phyloP scores from a whole-genome alignment of 495 filamentous ascomycete species.

The Margaritispora aquatica region DNA sequence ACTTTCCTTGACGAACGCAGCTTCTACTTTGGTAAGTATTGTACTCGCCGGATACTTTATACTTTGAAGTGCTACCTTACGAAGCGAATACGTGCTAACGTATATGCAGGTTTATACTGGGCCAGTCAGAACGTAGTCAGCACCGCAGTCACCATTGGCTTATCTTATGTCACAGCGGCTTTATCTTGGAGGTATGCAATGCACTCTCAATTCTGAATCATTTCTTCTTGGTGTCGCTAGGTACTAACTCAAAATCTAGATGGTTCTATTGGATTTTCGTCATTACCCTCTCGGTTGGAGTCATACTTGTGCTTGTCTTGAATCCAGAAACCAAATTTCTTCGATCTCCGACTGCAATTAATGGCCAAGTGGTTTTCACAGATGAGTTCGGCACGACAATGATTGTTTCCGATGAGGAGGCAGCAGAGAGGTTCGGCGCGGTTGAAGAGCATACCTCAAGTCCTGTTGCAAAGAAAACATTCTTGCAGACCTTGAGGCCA shows the following conservation, averaged over 20 bases:
- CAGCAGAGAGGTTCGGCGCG: slow-evolving; percentile 1
- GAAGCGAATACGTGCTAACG: too few relatives aligned
- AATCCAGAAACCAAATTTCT: slow-evolving; percentile 30
- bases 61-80: too few relatives aligned
- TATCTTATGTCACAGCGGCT: too few relatives aligned
- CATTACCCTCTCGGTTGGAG: slow-evolving; percentile 27
- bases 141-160: too few relatives aligned
- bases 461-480: slow-evolving; percentile 26
- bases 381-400: slow-evolving; percentile 34
- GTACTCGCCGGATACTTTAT: too few relatives aligned
- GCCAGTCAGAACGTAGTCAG: slow-evolving; percentile 31
- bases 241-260: too few relatives aligned
- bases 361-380: slow-evolving; percentile 29
- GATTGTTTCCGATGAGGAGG: slow-evolving; percentile 18
- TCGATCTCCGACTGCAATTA: slow-evolving; percentile 21
- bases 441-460: slow-evolving; percentile 3
- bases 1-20: slow-evolving; percentile 32
- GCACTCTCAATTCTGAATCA: too few relatives aligned
- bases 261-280: slow-evolving; percentile 31
- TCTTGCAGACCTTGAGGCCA: slow-evolving; percentile 28
- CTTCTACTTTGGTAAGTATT: slow-evolving; percentile 25
- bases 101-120: too few relatives aligned
- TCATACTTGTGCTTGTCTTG: slow-evolving; percentile 27
- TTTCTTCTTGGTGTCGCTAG: too few relatives aligned
- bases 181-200: too few relatives aligned